Percentiles rank a stretch among this genome's conserved stretches.
These are phyloP conservation scores for Penicillium vulpinum DNA, from an alignment of 2,329 filamentous ascomycete genomes.

Conservation along the genomic window DNA sequence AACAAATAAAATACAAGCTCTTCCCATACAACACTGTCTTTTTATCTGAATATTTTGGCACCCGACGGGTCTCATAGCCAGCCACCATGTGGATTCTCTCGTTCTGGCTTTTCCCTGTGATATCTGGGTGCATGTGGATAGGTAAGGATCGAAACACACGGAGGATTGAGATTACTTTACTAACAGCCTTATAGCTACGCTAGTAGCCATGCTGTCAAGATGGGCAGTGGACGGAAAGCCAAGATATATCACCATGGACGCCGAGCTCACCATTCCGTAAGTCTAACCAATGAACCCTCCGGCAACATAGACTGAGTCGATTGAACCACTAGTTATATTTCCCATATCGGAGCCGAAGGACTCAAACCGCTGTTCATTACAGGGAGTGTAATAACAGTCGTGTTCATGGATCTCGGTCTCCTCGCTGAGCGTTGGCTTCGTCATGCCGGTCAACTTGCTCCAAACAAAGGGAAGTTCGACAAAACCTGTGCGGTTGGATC, in stretches of 20 bases:
- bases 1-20: not conserved
- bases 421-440: constrained; percentile 11
- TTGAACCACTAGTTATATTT: constrained; percentile 9
- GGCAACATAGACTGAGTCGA: not conserved
- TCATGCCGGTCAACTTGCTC: constrained; percentile 10
- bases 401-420: constrained; percentile 8
- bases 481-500: constrained; percentile 10
- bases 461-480: constrained; percentile 8
- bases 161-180: not conserved
- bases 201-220: constrained; percentile 6
- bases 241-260: constrained; percentile 4
- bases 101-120: constrained; percentile 10
- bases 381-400: constrained; percentile 10
- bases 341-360: constrained; percentile 10
- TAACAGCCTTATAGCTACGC: constrained; percentile 2
- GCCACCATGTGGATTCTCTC: constrained; percentile 12
- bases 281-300: not conserved
- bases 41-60: not conserved
- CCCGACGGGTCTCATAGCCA: not conserved
- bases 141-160: not conserved
- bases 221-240: constrained; percentile 13
- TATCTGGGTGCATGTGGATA: constrained; percentile 13
- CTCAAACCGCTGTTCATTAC: constrained; percentile 10
- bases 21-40: not conserved
- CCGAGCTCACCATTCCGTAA: constrained; percentile 7